These are phyloP conservation scores for Stemphylium lycopersici DNA, from an alignment of 2,329 filamentous ascomycete genomes.

Conservation along the genomic window DNA sequence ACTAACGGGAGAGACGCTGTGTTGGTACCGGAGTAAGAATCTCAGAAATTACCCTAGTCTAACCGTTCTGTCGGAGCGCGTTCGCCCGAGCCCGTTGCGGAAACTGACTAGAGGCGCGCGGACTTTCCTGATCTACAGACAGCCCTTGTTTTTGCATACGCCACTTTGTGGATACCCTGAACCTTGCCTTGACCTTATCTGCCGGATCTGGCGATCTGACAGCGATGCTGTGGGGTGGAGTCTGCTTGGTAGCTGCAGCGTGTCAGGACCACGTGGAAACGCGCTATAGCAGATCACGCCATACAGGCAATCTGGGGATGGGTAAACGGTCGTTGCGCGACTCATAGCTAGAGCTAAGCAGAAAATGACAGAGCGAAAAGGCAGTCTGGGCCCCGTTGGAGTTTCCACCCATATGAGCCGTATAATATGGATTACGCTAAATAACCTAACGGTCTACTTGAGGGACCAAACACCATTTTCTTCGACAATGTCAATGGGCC, in stretches of 20 bases:
- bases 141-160: constrained; percentile 8
- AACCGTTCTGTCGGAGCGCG: constrained; percentile 3
- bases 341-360: constrained; percentile 1
- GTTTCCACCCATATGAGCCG: neutral
- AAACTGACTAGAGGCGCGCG: constrained; percentile 5
- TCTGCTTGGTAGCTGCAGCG: neutral
- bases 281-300: constrained; percentile 2
- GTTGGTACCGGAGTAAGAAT: neutral
- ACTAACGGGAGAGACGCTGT: constrained; percentile 1
- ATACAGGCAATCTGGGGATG: neutral
- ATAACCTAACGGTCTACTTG: constrained; percentile 48
- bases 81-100: constrained; percentile 8
- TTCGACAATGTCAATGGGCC: constrained; percentile 75
- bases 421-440: neutral
- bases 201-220: neutral
- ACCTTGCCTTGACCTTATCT: constrained; percentile 2
- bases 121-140: constrained; percentile 4
- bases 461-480: constrained; percentile 72
- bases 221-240: constrained; percentile 4
- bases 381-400: neutral
- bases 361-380: neutral
- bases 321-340: neutral
- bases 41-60: constrained; percentile 1
- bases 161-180: constrained; percentile 7
- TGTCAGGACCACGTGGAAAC: constrained; percentile 9